A percentile compares a stretch with the other conserved stretches of the same genome.
phyloP scores from a whole-genome alignment of 78 protist species.

The Cavenderia fasciculata region DNA sequence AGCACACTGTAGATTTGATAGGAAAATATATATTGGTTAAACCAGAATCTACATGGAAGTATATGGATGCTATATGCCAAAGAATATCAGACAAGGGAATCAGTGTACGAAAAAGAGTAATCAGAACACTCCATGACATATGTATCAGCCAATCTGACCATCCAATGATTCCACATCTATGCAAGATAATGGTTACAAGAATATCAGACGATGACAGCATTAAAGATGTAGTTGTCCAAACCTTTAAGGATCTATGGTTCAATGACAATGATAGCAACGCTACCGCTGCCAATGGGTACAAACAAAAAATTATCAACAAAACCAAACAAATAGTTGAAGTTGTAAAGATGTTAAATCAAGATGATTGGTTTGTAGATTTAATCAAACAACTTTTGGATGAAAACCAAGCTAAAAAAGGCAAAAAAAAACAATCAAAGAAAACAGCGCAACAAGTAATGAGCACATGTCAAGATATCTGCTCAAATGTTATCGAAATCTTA shows the following conservation, averaged over 20 bases:
- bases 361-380: constrained; percentile 50
- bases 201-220: constrained; percentile 48
- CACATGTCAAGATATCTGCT: constrained; percentile 37
- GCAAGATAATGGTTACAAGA: constrained; percentile 22
- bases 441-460: background rate
- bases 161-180: constrained; percentile 54
- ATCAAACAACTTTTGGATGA: constrained; percentile 22
- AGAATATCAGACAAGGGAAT: constrained; percentile 60
- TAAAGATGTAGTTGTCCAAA: constrained; percentile 31
- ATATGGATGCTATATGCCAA: constrained; percentile 48
- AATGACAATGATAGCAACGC: constrained; percentile 3
- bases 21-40: constrained; percentile 51
- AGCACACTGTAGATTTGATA: constrained; percentile 69
- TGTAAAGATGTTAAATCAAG: constrained; percentile 33
- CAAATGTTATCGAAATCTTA: constrained; percentile 45
- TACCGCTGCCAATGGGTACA: too few species aligned
- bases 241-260: constrained; percentile 73
- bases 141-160: constrained; percentile 31
- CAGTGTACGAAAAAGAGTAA: constrained; percentile 67
- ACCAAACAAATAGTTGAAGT: constrained; percentile 62
- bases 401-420: background rate
- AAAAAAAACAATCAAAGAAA: constrained; percentile 6
- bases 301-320: constrained; percentile 3
- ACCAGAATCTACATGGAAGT: constrained; percentile 49
- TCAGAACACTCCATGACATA: constrained; percentile 55